Conservation (phyloP, 2,329 filamentous ascomycete species). For the Talaromyces sp. region DNA sequence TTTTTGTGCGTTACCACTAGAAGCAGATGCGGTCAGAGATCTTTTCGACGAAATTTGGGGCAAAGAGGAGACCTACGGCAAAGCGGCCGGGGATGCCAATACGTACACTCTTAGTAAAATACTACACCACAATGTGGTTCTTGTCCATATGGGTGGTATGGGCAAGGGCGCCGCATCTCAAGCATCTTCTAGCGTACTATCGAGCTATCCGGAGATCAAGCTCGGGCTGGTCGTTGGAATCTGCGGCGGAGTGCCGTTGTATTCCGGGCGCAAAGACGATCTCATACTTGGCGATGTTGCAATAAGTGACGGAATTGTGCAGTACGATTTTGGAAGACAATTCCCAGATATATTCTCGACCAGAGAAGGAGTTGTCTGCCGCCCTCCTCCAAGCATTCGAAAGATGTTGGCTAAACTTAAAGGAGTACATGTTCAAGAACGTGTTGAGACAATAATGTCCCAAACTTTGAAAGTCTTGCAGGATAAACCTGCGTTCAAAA, state of each 20-base stretch:
- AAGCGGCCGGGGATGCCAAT: neutral
- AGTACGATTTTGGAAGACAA: conserved; percentile 22
- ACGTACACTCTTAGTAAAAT: neutral
- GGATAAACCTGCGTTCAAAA: neutral
- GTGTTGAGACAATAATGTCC: neutral
- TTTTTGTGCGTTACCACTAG: conserved; percentile 24
- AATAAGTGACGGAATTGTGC: conserved; percentile 20
- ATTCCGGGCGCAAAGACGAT: neutral
- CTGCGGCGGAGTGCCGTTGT: neutral
- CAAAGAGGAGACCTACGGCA: neutral
- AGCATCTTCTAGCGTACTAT: conserved; percentile 18
- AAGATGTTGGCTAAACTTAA: neutral
- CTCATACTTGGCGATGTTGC: conserved; percentile 23
- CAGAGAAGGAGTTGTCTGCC: neutral
- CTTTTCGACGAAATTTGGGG: conserved; percentile 3
- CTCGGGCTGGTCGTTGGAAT: neutral
- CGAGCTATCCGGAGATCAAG: conserved; percentile 21
- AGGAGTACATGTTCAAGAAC: neutral
- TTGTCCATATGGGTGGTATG: neutral
- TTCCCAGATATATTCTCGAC: conserved; percentile 13
- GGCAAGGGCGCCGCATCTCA: neutral
- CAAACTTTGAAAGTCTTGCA: neutral
- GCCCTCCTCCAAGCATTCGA: neutral
- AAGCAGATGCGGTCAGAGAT: conserved; percentile 10
- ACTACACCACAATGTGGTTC: neutral